Evolutionary conservation across 306 rosid genomes (phyloP).

Genomic region (Malus asiatica): DNA sequence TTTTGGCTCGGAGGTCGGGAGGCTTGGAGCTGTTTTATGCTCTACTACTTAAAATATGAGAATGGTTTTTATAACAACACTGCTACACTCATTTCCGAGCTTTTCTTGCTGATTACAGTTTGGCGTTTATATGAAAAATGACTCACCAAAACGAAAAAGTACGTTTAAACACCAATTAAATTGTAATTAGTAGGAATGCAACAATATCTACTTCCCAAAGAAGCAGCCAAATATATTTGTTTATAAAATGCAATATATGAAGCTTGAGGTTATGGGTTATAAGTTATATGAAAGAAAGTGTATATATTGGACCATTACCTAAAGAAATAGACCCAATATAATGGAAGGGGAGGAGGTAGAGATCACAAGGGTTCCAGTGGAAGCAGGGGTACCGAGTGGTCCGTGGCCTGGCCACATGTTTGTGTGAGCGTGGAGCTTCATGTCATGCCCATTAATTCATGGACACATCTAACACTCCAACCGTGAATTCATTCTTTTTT

Average conservation of each 20-base stretch:
- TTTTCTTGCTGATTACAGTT: no score
- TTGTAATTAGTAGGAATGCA: no score
- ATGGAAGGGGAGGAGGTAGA: neutral
- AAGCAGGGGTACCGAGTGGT: neutral
- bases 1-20: constrained; percentile 4
- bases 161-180: neutral
- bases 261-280: neutral
- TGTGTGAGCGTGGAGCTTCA: neutral
- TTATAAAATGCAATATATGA: neutral
- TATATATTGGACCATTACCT: neutral
- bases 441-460: constrained; percentile 13
- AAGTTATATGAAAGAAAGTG: neutral
- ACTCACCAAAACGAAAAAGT: no score
- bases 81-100: neutral
- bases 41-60: neutral
- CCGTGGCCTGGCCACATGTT: constrained; percentile 41
- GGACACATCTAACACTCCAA: neutral
- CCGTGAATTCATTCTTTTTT: neutral
- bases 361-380: constrained; percentile 47
- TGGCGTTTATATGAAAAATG: no score
- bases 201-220: no score
- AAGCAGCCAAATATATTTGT: neutral
- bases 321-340: neutral
- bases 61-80: neutral
- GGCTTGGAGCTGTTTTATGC: neutral